Evolutionary conservation across 176 grass and related monocot species (phyloP), one percentile per base, ranked within the genome.

Genomic region (Phoenix dactylifera): DNA sequence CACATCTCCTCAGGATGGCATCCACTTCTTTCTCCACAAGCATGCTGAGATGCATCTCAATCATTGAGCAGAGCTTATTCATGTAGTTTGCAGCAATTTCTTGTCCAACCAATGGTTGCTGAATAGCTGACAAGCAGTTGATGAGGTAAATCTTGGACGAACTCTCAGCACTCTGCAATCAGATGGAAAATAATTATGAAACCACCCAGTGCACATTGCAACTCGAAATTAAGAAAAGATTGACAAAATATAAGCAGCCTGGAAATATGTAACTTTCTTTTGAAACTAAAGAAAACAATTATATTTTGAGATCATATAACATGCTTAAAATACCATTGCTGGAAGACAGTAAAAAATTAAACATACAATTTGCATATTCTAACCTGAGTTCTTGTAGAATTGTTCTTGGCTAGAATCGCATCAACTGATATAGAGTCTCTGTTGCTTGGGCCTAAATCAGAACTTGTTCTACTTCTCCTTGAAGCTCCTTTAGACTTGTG

Each of bases 111-210:
- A 98, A 56, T 59, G 88, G 82, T 44, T 88, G 87, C 70, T 86
- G 81, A 79, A 92, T 92, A 76, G 84, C 87, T 76, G 93, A 98
- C 53, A 98, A 82, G 58, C 93, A 98, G 63, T 98, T 92, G 72
- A 98, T 89, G 70, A 98, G 81, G 78, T 86, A 98, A 35, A 98
- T 77, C 65, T 88, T 98, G 28, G 79, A 85, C 3, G 79, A 88
- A 20, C 76, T 85, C 72, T 98, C 87, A 26, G 57, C 79, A 57
- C 73, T 83, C 87, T 92, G 84, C 51, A 82, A 58, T 57, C 68
- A 49, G 20, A 83, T 3, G 10, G 35, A 44, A 44, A 12, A 44
- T 44, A 44, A 44, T 44, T 14, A 44, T 44, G 35, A 44, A 44
- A 12, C 9, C 35, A 44, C 35, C 2, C 10, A 12, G 10, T 44